These are phyloP conservation scores for Fusarium circinatum DNA, from an alignment of 2,329 filamentous ascomycete species.

Conservation along the genomic window DNA sequence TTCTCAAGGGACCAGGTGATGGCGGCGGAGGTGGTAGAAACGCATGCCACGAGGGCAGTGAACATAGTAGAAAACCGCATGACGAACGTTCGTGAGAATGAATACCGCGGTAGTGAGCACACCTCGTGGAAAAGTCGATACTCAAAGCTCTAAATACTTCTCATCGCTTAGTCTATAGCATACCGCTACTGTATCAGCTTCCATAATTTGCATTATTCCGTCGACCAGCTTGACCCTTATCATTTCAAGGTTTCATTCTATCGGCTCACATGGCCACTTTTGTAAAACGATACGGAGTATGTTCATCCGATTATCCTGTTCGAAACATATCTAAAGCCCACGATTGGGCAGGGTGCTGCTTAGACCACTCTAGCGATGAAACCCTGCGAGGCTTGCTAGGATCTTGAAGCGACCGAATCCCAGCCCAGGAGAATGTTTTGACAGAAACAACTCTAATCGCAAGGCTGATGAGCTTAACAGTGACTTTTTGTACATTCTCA, in stretches of 20 bases:
- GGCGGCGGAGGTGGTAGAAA: constrained; percentile 49
- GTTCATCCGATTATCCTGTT: constrained; percentile 1
- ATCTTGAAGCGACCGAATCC: constrained; percentile 8
- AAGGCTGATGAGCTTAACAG: neutral
- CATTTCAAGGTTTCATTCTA: constrained; percentile 14
- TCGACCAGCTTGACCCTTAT: constrained; percentile 2
- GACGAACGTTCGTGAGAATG: neutral
- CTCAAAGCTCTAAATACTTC: neutral
- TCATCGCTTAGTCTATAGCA: neutral
- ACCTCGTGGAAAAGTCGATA: neutral
- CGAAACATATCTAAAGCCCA: neutral
- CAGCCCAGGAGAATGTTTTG: neutral
- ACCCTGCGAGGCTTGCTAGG: neutral
- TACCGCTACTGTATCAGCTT: neutral
- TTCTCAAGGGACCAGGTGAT: constrained; percentile 54
- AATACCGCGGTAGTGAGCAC: neutral
- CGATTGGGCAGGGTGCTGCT: constrained; percentile 3
- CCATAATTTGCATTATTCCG: constrained; percentile 13
- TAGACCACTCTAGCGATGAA: neutral
- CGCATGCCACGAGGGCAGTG: constrained; percentile 43
- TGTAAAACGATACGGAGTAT: constrained; percentile 14
- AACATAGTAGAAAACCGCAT: constrained; percentile 51
- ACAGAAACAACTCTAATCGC: neutral
- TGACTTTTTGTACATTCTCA: neutral
- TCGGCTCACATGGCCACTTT: constrained; percentile 8